Evolutionary conservation across 2,329 filamentous ascomycete species (phyloP), one percentile per base, ranked within the genome.

Genomic region (Apiospora phragmitis): DNA sequence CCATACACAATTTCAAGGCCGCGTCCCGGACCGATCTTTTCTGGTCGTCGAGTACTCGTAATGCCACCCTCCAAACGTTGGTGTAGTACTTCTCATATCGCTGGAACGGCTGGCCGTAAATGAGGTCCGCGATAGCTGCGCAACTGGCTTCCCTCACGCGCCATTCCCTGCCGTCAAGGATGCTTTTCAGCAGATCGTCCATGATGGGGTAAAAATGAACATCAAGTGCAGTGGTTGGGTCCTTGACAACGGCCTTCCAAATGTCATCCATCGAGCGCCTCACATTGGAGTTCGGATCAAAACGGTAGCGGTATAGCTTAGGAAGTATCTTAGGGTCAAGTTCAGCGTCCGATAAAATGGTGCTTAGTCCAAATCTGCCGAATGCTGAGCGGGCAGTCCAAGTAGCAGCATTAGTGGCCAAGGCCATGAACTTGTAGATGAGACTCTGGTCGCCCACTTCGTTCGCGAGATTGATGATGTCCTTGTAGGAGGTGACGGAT

Each of bases 321-420:
- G 95, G 94, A 76, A 98, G 98, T 21, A 99, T 88, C 80, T 97
- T 98, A 0, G 95, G 94, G 76, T 98, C 97, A 71, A 96, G 88
- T 71, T 90, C 88, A 0, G 95, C 95, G 76, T 97, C 94, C 0
- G 94, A 96, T 66, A 99, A 88, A 72, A 99, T 95, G 74, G 89
- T 96, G 80, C 94, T 97, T 67, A 99, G 87, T 0, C 96, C 96
- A 75, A 98, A 98, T 14, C 94, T 89, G 3, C 96, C 96, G 81
- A 99, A 98, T 0, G 96, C 96, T 0, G 96, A 97, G 68, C 96
- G 90, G n/a, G 94, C 97, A 1, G 94, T 95, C 96, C 96, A 99
- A 21, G 97, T 97, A 0, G 95, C 94, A 66, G 97, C 97, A 77
- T 98, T 97, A 1, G 94, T 94, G 3, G 96, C 96, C 75, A 99